A percentile compares a stretch with the other conserved stretches of the same genome.
phyloP scores from a whole-genome alignment of 495 filamentous ascomycete species.

The Aspergillus indologenus region DNA sequence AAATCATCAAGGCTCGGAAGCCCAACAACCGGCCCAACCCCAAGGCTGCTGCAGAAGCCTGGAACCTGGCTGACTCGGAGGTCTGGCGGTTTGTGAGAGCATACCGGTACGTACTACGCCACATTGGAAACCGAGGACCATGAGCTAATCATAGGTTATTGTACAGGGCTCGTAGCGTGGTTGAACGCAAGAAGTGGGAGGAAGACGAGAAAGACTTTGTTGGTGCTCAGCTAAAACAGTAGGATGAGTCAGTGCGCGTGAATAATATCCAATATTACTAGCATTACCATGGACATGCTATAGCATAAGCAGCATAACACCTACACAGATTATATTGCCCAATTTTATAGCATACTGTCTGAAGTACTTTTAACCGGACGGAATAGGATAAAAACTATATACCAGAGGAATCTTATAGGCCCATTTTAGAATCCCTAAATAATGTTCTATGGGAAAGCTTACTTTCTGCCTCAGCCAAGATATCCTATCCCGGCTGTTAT shows the following conservation, averaged over 20 bases:
- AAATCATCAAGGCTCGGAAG: constrained; percentile 44
- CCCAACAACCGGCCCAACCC: constrained; percentile 35
- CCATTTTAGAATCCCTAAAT: too few species aligned
- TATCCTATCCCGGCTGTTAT: too few species aligned
- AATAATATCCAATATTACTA: background rate
- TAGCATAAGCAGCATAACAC: too few species aligned
- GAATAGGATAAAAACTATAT: too few species aligned
- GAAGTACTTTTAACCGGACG: too few species aligned
- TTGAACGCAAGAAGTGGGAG: constrained; percentile 47
- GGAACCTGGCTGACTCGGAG: constrained; percentile 91
- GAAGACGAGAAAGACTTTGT: constrained; percentile 44
- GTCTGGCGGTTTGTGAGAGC: constrained; percentile 89
- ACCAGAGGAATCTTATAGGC: too few species aligned
- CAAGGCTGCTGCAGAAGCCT: constrained; percentile 72
- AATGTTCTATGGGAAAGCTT: too few species aligned
- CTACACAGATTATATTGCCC: too few species aligned
- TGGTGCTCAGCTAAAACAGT: constrained; percentile 25
- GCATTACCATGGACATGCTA: background rate
- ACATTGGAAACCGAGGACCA: background rate
- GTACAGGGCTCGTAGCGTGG: constrained; percentile 40
- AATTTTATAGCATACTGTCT: too few species aligned
- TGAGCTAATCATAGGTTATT: constrained; percentile 15
- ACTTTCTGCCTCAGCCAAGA: too few species aligned
- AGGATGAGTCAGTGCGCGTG: background rate
- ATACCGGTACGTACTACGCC: constrained; percentile 40